A percentile compares a stretch with the other conserved stretches of the same genome.
Evolutionary conservation across 306 rosid genomes (phyloP).

Genomic region (Argentina anserina): DNA sequence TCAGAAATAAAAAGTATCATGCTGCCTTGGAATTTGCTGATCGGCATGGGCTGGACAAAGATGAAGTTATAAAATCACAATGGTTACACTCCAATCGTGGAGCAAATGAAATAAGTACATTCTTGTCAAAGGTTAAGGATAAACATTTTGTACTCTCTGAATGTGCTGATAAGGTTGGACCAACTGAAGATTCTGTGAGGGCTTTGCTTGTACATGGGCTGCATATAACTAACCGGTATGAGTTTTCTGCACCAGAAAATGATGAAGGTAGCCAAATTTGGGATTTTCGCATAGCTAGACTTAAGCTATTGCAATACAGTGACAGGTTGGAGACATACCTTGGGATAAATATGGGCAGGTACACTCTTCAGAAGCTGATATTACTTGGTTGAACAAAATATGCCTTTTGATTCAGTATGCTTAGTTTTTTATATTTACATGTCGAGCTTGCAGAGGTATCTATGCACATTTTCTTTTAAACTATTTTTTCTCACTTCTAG

Average conservation of each 20-base stretch:
- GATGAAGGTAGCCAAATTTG: constrained; percentile 44
- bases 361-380: constrained; percentile 23
- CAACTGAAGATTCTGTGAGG: constrained; percentile 73
- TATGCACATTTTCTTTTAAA: background rate
- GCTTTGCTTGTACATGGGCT: constrained; percentile 80
- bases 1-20: constrained; percentile 54
- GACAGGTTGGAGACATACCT: constrained; percentile 91
- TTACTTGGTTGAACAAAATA: background rate
- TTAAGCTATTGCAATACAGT: constrained; percentile 71
- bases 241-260: constrained; percentile 54
- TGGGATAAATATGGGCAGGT: constrained; percentile 99
- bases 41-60: constrained; percentile 69
- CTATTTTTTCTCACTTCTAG: too few relatives aligned
- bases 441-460: background rate
- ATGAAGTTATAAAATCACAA: constrained; percentile 85
- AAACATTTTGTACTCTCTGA: constrained; percentile 64
- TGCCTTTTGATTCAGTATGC: background rate
- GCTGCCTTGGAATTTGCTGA: constrained; percentile 81
- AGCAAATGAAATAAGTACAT: constrained; percentile 50
- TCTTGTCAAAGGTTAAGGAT: constrained; percentile 69
- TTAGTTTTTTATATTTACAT: background rate
- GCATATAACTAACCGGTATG: constrained; percentile 59
- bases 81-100: constrained; percentile 88
- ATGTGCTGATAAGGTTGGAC: constrained; percentile 81
- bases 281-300: constrained; percentile 75